Conservation (phyloP, 1,139 yeast species). For the Arxiozyma heterogenica region DNA sequence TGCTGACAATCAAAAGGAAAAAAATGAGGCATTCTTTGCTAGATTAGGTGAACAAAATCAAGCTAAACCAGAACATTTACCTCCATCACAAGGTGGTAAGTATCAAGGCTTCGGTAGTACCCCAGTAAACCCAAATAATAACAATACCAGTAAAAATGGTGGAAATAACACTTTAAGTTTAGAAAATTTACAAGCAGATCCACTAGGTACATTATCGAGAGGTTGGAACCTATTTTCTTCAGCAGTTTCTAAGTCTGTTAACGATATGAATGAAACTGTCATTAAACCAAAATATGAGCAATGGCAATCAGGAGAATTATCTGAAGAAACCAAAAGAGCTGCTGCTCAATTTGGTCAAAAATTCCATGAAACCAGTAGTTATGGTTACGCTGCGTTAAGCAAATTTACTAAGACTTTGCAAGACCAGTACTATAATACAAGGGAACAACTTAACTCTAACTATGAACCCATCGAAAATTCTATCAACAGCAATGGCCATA, state of each 20-base stretch:
- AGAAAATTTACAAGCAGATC: conserved; percentile 76
- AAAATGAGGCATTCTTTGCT: conserved; percentile 78
- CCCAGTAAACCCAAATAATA: conserved; percentile 32
- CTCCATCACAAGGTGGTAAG: conserved; percentile 93
- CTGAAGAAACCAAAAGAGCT: conserved; percentile 77
- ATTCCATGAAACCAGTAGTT: conserved; percentile 80
- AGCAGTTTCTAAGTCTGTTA: conserved; percentile 72
- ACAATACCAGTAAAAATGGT: conserved; percentile 22
- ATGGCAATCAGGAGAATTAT: conserved; percentile 70
- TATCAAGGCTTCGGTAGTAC: conserved; percentile 86
- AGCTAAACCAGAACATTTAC: conserved; percentile 64
- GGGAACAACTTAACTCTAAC: not conserved
- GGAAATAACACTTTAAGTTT: conserved; percentile 45
- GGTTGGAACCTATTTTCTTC: conserved; percentile 93
- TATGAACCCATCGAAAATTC: not conserved
- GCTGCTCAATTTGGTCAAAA: conserved; percentile 93
- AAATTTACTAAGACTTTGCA: conserved; percentile 45
- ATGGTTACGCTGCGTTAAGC: conserved; percentile 57
- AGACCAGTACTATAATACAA: conserved; percentile 19
- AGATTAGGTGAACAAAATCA: conserved; percentile 66
- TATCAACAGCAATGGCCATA: not conserved
- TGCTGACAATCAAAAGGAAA: conserved; percentile 37
- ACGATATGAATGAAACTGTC: conserved; percentile 77
- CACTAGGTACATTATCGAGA: conserved; percentile 75
- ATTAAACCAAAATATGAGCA: conserved; percentile 83